Evolutionary conservation across 495 filamentous ascomycete genomes (phyloP), one percentile per base, ranked within the genome.

Genomic region (Ramalina intermedia): DNA sequence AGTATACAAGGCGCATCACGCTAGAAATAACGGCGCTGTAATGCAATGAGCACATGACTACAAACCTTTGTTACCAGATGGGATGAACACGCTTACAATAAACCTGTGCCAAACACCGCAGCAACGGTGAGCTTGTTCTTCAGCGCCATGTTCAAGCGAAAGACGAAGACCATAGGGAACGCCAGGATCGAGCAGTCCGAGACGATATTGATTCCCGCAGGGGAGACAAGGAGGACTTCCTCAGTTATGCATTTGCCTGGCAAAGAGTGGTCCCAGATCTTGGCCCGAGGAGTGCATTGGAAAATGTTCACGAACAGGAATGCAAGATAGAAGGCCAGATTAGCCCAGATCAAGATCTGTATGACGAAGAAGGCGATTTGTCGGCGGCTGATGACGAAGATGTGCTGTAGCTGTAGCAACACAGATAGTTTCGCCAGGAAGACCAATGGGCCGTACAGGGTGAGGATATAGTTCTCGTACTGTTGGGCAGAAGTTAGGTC

Each of bases 181-280:
- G 60, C 61, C 21, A 75, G 59, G 37, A 75, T 67, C 41, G 74
- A 49, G 11, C 75, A 38, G 53, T 79, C 73, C 0, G 67, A 74
- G 2, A 73, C 49, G 21, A 78, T 68, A 42, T 72, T 75, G 41
- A 78, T 55, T 1, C 59, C 64, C 1, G 73, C 66, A 2, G 69
- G 70, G 9, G 58, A 54, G 4, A 69, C 62, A 45, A 69, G 76
- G 4, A 74, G 63, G 6, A 68, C 53, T 24, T 66, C 63, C 13
- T 63, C 67, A 54, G 75, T 62, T 37, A 74, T 66, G 47, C 75
- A 80, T 27, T 55, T 56, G 4, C 73, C 74, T 4, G 42, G 52
- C 26, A 72, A 48, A 5, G 59, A 60, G 0, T 53, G 53, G 39
- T 73, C 56, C 71, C 69, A 77, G 55, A 43, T 39, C 38, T 52